Conservation (phyloP, 139 green algal species). For the Prasinococcaceae sp. region DNA sequence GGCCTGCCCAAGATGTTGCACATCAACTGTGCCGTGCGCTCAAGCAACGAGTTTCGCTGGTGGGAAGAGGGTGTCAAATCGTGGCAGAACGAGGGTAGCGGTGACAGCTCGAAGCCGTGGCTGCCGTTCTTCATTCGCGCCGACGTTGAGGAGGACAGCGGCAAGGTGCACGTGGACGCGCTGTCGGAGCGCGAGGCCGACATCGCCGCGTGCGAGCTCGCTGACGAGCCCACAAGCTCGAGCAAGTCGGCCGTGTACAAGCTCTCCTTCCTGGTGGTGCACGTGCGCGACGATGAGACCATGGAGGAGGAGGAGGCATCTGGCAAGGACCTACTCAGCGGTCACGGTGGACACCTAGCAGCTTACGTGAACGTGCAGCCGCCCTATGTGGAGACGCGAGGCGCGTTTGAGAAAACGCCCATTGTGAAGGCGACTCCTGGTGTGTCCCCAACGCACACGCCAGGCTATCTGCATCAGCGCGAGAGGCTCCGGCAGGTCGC, state of each 20-base stretch:
- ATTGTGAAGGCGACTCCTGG: no score
- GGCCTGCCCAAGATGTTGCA: slow-evolving; percentile 38
- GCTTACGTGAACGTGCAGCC: no score
- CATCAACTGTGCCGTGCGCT: slow-evolving; percentile 37
- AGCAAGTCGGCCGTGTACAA: no score
- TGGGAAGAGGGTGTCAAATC: slow-evolving; percentile 13
- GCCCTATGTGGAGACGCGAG: no score
- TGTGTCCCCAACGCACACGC: no score
- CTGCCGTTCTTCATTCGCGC: slow-evolving; percentile 30
- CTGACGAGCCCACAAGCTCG: no score
- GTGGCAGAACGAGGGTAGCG: neutral
- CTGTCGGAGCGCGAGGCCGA: slow-evolving; percentile 5
- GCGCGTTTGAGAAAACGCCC: no score
- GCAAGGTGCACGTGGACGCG: slow-evolving; percentile 18
- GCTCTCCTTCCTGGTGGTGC: slow-evolving; percentile 51
- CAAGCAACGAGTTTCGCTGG: slow-evolving; percentile 8
- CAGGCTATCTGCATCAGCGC: no score
- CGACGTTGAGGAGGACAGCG: neutral
- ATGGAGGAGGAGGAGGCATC: slow-evolving; percentile 5
- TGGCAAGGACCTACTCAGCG: no score
- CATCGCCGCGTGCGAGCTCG: no score
- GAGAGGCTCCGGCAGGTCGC: no score
- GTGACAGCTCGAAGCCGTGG: slow-evolving; percentile 6
- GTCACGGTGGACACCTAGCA: no score
- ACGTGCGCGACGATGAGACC: slow-evolving; percentile 44